phyloP scores from a whole-genome alignment of 1,139 yeast genomes.

The Fermentozyma sake region DNA sequence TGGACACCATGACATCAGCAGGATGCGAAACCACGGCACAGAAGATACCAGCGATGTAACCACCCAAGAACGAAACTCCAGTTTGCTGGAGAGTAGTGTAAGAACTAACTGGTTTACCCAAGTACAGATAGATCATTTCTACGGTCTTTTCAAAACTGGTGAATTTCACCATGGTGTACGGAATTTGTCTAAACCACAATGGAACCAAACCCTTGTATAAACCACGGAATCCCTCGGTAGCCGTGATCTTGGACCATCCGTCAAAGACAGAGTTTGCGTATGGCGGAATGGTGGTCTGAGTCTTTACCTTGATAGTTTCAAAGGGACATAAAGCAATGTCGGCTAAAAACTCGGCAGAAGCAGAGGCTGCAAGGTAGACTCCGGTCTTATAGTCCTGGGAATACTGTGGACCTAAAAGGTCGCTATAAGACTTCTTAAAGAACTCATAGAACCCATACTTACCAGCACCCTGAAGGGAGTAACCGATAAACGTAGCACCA shows the following conservation, averaged over 20 bases:
- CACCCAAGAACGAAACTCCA: conserved; percentile 89
- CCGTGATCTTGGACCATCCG: conserved; percentile 63
- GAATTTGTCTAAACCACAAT: conserved; percentile 91
- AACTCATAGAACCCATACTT: conserved; percentile 91
- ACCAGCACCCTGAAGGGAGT: conserved; percentile 93
- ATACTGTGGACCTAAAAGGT: conserved; percentile 58
- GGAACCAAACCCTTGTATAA: conserved; percentile 87
- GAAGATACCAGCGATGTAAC: conserved; percentile 93
- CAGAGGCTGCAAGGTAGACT: conserved; percentile 78
- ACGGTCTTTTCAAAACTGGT: conserved; percentile 91
- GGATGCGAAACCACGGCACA: conserved; percentile 96
- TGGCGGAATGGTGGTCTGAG: conserved; percentile 90
- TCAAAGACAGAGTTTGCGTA: conserved; percentile 58
- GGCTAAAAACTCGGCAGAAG: conserved; percentile 89
- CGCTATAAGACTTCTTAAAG: conserved; percentile 75
- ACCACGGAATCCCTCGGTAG: conserved; percentile 64
- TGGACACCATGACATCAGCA: conserved; percentile 95
- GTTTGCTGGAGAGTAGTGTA: conserved; percentile 66
- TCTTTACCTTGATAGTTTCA: conserved; percentile 89
- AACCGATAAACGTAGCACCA: conserved; percentile 89
- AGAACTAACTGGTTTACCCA: conserved; percentile 37
- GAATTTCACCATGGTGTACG: conserved; percentile 95
- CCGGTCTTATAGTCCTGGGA: conserved; percentile 68
- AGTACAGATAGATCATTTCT: conserved; percentile 57
- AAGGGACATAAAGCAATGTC: conserved; percentile 87